A percentile compares a stretch with the other conserved stretches of the same genome.
These are phyloP conservation scores for Hypomontagnella monticulosa DNA, from an alignment of 495 filamentous ascomycete species.

Conservation along the genomic window DNA sequence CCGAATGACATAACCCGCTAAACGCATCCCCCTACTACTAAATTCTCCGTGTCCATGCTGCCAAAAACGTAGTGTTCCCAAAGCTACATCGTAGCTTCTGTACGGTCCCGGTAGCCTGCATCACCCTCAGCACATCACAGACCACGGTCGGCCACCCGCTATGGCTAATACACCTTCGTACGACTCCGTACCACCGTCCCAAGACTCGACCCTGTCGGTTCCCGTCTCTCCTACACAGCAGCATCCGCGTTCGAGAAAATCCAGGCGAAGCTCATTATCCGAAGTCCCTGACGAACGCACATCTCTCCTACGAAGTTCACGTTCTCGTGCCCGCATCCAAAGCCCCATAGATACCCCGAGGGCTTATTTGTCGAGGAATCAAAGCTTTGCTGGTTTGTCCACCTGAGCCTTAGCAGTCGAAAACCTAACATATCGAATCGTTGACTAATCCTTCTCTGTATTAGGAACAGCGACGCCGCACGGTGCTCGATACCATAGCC, in stretches of 20 bases:
- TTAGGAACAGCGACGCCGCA: constrained; percentile 37
- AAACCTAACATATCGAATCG: not conserved
- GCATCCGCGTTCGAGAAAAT: constrained; percentile 32
- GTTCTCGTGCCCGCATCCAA: constrained; percentile 54
- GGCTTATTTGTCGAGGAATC: constrained; percentile 55
- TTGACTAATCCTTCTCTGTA: constrained; percentile 12
- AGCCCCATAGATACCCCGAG: constrained; percentile 51
- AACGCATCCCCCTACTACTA: constrained; percentile 4
- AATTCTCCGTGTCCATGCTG: constrained; percentile 22
- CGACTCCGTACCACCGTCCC: constrained; percentile 22
- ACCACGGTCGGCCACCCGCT: constrained; percentile 2
- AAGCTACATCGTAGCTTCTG: constrained; percentile 6
- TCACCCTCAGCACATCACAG: not conserved
- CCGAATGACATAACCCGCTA: constrained; percentile 5
- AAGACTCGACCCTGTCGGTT: constrained; percentile 22
- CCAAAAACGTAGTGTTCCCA: constrained; percentile 9
- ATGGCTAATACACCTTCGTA: constrained; percentile 29
- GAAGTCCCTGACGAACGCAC: constrained; percentile 58
- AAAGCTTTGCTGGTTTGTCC: constrained; percentile 57
- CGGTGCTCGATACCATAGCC: constrained; percentile 67
- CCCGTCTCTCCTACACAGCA: constrained; percentile 28
- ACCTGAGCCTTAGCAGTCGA: constrained; percentile 1
- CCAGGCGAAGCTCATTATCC: constrained; percentile 45
- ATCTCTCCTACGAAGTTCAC: constrained; percentile 53
- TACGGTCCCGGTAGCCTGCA: not conserved